Evolutionary conservation across 805 yeast species (phyloP).

Genomic region (Candida easanensis): DNA sequence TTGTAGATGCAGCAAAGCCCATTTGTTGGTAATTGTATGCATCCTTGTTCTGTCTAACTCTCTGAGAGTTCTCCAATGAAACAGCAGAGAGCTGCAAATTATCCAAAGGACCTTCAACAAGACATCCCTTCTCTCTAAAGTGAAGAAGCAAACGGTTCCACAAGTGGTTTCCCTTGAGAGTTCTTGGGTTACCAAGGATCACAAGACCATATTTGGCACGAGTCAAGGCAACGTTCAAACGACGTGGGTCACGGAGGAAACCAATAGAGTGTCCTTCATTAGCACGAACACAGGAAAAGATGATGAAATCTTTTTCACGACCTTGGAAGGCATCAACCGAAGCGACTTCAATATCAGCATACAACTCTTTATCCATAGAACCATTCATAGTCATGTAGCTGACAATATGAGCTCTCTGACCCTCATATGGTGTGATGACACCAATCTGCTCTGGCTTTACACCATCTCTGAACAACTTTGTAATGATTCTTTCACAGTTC

Average conservation of each 20-base stretch:
- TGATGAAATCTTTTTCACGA: constrained; percentile 73
- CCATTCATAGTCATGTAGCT: constrained; percentile 78
- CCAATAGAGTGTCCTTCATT: constrained; percentile 75
- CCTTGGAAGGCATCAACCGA: constrained; percentile 97
- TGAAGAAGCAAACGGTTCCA: constrained; percentile 81
- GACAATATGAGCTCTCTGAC: constrained; percentile 79
- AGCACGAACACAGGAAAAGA: constrained; percentile 79
- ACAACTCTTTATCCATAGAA: constrained; percentile 59
- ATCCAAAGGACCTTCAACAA: constrained; percentile 87
- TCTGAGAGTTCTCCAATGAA: constrained; percentile 38
- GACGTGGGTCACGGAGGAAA: constrained; percentile 78
- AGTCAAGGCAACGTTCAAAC: constrained; percentile 86
- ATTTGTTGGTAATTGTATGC: constrained; percentile 6
- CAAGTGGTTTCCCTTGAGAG: constrained; percentile 63
- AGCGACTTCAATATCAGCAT: constrained; percentile 77
- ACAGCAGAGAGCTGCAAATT: constrained; percentile 72
- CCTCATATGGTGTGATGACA: constrained; percentile 92
- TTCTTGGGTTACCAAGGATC: constrained; percentile 80
- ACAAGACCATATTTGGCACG: constrained; percentile 83
- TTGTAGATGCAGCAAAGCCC: constrained; percentile 10
- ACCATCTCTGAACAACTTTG: constrained; percentile 72
- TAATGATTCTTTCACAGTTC: constrained; percentile 78
- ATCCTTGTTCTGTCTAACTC: constrained; percentile 13
- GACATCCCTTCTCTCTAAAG: constrained; percentile 78
- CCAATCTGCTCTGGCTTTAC: constrained; percentile 81